Percentiles rank a stretch among this genome's conserved stretches.
These are phyloP conservation scores for Daldinia decipiens DNA, from an alignment of 495 filamentous ascomycete species.

Conservation along the genomic window DNA sequence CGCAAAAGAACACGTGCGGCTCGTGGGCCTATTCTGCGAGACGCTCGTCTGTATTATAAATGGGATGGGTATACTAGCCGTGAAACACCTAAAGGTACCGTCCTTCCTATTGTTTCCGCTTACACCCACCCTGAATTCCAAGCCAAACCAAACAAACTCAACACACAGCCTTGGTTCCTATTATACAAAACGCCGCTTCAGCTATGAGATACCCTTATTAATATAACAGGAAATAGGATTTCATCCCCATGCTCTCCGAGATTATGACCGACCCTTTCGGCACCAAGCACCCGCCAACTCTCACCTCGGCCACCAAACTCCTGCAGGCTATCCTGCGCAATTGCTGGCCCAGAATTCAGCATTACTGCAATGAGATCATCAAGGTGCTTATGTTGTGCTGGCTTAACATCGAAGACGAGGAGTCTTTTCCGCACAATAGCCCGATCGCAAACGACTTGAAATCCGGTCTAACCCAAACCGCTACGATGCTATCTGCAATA, in stretches of 20 bases:
- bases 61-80: slow-evolving; percentile 72
- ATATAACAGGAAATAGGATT: slow-evolving; percentile 54
- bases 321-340: slow-evolving; percentile 69
- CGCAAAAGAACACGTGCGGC: slow-evolving; percentile 58
- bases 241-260: slow-evolving; percentile 73
- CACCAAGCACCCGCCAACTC: slow-evolving; percentile 62
- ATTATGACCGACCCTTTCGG: slow-evolving; percentile 78
- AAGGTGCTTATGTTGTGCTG: slow-evolving; percentile 73
- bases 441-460: slow-evolving; percentile 50
- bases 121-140: not conserved
- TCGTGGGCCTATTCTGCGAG: slow-evolving; percentile 68
- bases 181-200: slow-evolving; percentile 13
- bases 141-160: not conserved
- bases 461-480: slow-evolving; percentile 56
- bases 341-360: slow-evolving; percentile 76
- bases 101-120: not conserved
- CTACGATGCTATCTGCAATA: slow-evolving; percentile 47
- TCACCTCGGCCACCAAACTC: slow-evolving; percentile 63
- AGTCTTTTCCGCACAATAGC: slow-evolving; percentile 30
- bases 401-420: slow-evolving; percentile 65
- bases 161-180: not conserved
- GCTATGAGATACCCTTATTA: slow-evolving; percentile 2
- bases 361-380: slow-evolving; percentile 76
- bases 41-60: slow-evolving; percentile 64
- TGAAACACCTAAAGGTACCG: slow-evolving; percentile 75